Evolutionary conservation across 2,329 filamentous ascomycete genomes (phyloP), one percentile per base, ranked within the genome.

Genomic region (Hirsutella thompsonii): DNA sequence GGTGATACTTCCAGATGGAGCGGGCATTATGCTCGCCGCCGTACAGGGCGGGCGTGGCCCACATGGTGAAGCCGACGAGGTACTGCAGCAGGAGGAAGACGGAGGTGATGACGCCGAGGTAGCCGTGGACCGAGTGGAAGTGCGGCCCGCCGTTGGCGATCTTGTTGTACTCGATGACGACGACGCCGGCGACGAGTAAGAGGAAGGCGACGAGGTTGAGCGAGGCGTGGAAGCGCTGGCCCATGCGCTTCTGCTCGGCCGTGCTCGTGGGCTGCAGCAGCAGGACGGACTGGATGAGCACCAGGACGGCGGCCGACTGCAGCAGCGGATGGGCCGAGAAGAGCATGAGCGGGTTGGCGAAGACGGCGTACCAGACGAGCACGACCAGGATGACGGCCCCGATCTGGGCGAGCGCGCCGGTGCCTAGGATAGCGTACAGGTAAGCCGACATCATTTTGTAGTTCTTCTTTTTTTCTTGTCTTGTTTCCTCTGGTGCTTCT

Each of bases 241-340:
- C 76, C 30, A 63, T 53, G 30, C 62, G 59, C 63, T 95, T 95
- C 63, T 94, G 84, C 14, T 69, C 60, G 2, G 79, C 67, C 0
- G 84, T 84, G 52, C 83, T 75, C 0, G 90, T 94, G 2, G 90
- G 92, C 60, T 98, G 92, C 29, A 96, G 74, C 50, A 92, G 67
- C 40, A 96, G 77, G 48, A 89, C 77, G 42, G 81, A 82, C 68
- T 95, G 82, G 16, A 83, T 73, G 52, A 92, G 69, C 43, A 86
- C 69, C 46, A 94, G 69, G 44, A 94, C 60, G 38, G 79, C 88
- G 43, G 82, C 49, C 10, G 67, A 70, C 62, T 74, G 69, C 44
- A 80, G 67, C 56, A 95, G 79, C 8, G 90, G 90, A 60, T 96
- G 90, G 8, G 81, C 78, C 16, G 86, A 88, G 72, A 96, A 94